Conservation (phyloP, 140 eudicot genomes). For the Flaveria floridana region DNA sequence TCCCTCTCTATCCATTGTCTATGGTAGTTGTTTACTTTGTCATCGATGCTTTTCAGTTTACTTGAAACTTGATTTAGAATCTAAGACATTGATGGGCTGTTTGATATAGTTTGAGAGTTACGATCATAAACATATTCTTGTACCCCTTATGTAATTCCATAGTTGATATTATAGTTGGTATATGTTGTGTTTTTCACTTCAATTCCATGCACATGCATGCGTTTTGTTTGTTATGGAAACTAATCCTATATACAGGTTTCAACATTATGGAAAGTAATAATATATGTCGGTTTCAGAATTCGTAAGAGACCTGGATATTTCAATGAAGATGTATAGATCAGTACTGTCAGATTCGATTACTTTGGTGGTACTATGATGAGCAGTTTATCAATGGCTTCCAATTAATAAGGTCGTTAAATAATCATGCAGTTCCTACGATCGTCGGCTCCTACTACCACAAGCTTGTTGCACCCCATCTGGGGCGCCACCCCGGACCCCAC, state of each 20-base stretch:
- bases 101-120: neutral
- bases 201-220: neutral
- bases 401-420: too few species aligned
- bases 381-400: too few species aligned
- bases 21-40: slow-evolving; percentile 28
- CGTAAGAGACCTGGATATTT: too few species aligned
- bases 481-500: too few species aligned
- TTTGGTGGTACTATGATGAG: too few species aligned
- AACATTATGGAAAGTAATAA: too few species aligned
- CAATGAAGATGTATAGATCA: too few species aligned
- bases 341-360: too few species aligned
- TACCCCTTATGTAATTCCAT: neutral
- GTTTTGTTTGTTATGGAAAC: neutral
- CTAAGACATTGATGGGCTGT: neutral
- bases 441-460: too few species aligned
- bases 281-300: too few species aligned
- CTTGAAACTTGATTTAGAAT: slow-evolving; percentile 18
- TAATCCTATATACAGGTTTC: neutral
- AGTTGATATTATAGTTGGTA: neutral
- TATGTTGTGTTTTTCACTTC: neutral
- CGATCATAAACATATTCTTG: neutral
- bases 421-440: too few species aligned
- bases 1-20: slow-evolving; percentile 35
- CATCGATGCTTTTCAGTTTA: slow-evolving; percentile 22
- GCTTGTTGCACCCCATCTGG: too few species aligned